Conservation (phyloP, 495 filamentous ascomycete genomes). For the Daldinia concentrica region DNA sequence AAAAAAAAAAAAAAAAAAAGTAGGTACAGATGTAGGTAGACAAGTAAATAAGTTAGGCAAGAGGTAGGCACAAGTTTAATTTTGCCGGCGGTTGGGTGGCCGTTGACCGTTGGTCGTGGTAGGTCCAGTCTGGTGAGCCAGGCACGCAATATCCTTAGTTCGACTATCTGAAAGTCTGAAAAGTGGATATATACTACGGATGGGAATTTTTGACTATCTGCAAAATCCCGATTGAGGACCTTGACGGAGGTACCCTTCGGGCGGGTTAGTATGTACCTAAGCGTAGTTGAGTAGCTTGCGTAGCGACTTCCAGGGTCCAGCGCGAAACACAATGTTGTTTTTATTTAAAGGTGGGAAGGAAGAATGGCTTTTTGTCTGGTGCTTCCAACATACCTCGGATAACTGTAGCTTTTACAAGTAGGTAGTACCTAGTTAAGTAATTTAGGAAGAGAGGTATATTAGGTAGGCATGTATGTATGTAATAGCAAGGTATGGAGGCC, state of each 20-base stretch:
- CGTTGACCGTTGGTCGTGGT: conserved; percentile 9
- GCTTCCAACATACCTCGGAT: conserved; percentile 9
- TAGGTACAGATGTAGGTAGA: neutral
- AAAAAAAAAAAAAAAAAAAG: neutral
- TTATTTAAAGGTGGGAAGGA: neutral
- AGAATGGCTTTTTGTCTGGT: conserved; percentile 8
- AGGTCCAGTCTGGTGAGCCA: conserved; percentile 15
- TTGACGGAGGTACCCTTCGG: conserved; percentile 34
- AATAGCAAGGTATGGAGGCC: neutral
- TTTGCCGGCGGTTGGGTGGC: conserved; percentile 34
- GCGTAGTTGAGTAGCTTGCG: neutral
- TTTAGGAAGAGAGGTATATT: too few species aligned
- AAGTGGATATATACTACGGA: conserved; percentile 38
- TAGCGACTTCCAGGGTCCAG: conserved; percentile 1
- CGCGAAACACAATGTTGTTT: neutral
- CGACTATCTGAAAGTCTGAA: conserved; percentile 41
- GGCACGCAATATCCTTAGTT: conserved; percentile 41
- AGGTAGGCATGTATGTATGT: neutral
- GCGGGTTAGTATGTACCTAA: conserved; percentile 16
- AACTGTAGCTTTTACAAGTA: conserved; percentile 10
- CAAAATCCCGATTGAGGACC: conserved; percentile 40
- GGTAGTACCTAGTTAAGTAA: too few species aligned
- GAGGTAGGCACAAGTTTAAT: conserved; percentile 26
- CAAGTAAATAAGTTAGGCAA: too few species aligned
- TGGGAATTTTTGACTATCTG: conserved; percentile 34